Percentiles rank a stretch among this genome's conserved stretches.
phyloP scores from a whole-genome alignment of 2,329 filamentous ascomycete species.

The Magnaporthiopsis rhizophila region DNA sequence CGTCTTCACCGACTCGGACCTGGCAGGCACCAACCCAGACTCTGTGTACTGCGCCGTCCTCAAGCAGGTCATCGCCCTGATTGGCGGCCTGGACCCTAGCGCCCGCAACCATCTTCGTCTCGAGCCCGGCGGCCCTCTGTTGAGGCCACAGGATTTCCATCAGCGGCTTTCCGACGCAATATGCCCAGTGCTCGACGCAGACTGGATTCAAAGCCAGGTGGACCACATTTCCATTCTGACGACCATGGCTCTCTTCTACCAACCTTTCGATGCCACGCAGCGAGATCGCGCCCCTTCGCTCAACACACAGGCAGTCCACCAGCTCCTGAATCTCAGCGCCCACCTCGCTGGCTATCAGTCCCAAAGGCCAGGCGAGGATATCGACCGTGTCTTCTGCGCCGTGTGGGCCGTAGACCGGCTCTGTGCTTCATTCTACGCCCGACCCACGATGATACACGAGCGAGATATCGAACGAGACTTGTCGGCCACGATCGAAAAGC shows the following conservation, averaged over 20 bases:
- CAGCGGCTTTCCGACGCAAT: constrained; percentile 39
- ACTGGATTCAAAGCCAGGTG: constrained; percentile 45
- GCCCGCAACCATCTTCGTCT: constrained; percentile 33
- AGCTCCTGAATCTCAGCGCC: constrained; percentile 47
- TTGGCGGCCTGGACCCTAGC: constrained; percentile 30
- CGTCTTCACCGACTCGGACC: constrained; percentile 32
- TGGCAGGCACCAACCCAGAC: constrained; percentile 14
- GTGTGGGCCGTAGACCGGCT: constrained; percentile 55
- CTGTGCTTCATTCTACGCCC: constrained; percentile 50
- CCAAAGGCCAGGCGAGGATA: constrained; percentile 29
- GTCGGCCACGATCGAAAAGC: constrained; percentile 39
- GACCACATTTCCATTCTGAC: constrained; percentile 45
- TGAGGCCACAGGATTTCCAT: constrained; percentile 40
- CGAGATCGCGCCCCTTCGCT: constrained; percentile 44
- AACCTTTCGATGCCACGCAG: constrained; percentile 39
- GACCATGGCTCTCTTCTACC: constrained; percentile 51
- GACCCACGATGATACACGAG: constrained; percentile 52
- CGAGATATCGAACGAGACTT: constrained; percentile 48
- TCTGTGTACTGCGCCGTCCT: constrained; percentile 34
- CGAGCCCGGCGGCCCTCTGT: constrained; percentile 27
- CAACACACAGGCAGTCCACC: constrained; percentile 45
- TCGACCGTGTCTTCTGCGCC: constrained; percentile 46
- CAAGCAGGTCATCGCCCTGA: constrained; percentile 46
- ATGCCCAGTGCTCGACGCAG: constrained; percentile 42
- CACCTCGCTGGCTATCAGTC: constrained; percentile 35